Conservation (phyloP, 1,284 basidiomycete genomes). For the Coriolopsis trogii region DNA sequence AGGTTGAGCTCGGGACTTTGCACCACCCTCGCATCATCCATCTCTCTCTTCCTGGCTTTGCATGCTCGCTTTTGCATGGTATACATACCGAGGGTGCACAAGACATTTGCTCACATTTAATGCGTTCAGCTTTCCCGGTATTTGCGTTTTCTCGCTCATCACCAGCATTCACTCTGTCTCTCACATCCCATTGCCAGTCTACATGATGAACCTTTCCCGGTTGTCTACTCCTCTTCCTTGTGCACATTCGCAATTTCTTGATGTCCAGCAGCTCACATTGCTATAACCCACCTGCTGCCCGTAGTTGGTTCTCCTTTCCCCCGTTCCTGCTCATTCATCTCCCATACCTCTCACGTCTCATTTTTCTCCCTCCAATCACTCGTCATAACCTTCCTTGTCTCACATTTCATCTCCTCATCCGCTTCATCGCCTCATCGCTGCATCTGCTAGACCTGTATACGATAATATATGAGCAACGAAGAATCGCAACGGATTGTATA, state of each 20-base stretch:
- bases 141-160: background rate
- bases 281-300: background rate
- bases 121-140: slow-evolving; percentile 3
- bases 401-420: slow-evolving; percentile 1
- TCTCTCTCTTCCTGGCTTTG: background rate
- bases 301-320: background rate
- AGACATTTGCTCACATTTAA: slow-evolving; percentile 24
- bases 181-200: no score
- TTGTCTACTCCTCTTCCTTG: no score
- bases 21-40: background rate
- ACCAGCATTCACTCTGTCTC: background rate
- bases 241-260: no score
- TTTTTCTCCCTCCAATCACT: background rate
- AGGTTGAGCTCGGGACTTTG: background rate
- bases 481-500: slow-evolving; percentile 15
- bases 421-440: background rate
- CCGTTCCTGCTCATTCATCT: background rate
- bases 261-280: slow-evolving; percentile 12
- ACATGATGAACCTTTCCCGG: no score
- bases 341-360: background rate
- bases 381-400: background rate
- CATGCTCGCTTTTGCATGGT: slow-evolving; percentile 1
- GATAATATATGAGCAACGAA: slow-evolving; percentile 9
- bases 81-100: no score
- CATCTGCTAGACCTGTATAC: slow-evolving; percentile 9